These are phyloP conservation scores for Phyllosticta paracitricarpa DNA, from an alignment of 2,329 filamentous ascomycete species.

Conservation along the genomic window DNA sequence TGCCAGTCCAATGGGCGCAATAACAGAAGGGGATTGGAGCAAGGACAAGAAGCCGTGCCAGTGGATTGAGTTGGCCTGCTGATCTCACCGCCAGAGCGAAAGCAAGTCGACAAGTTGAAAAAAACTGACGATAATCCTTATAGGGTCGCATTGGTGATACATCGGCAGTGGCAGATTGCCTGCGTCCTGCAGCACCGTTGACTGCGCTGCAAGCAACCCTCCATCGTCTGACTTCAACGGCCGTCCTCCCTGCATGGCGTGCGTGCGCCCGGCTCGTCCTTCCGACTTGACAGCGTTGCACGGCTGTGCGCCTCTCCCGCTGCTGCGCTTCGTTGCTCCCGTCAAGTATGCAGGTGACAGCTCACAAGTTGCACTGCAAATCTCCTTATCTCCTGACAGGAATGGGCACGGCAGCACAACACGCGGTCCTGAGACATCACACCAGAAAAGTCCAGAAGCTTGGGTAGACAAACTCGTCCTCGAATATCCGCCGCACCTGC, in stretches of 20 bases:
- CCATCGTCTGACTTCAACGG: not conserved
- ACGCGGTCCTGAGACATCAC: conserved; percentile 29
- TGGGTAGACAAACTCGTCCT: conserved; percentile 96
- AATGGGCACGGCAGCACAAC: conserved; percentile 6
- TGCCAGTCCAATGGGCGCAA: not conserved
- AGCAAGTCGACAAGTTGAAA: not conserved
- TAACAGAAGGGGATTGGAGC: not conserved
- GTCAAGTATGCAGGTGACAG: conserved; percentile 10
- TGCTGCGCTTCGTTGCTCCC: conserved; percentile 7
- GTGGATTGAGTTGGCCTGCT: not conserved
- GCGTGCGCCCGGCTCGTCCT: conserved; percentile 7
- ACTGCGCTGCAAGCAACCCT: not conserved
- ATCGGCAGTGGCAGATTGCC: not conserved
- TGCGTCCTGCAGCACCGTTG: not conserved
- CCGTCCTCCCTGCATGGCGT: conserved; percentile 7
- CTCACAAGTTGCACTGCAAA: conserved; percentile 9
- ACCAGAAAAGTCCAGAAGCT: conserved; percentile 98
- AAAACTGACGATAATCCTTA: not conserved
- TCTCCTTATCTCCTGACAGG: conserved; percentile 8
- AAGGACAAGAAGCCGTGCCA: not conserved
- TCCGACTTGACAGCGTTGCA: conserved; percentile 7
- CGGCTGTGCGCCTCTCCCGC: conserved; percentile 11
- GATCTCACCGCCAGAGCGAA: not conserved
- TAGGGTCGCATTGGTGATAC: not conserved
- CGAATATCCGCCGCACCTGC: conserved; percentile 92